A percentile compares a stretch with the other conserved stretches of the same genome.
Evolutionary conservation across 148 eudicot genomes (phyloP).

Genomic region (Fagopyrum homotropicum): DNA sequence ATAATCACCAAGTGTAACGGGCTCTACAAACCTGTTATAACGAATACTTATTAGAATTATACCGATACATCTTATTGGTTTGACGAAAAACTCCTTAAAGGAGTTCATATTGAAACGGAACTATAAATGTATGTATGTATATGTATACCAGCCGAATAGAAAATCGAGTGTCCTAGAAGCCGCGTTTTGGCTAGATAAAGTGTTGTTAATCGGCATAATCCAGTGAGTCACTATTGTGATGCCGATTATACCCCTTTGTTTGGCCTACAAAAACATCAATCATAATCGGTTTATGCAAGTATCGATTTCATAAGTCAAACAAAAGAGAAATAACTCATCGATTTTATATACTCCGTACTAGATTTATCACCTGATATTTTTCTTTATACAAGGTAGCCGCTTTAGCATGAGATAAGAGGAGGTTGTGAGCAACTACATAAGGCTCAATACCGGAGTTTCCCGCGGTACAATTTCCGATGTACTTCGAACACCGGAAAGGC

Average conservation of each 20-base stretch:
- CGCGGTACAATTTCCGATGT: constrained; percentile 8
- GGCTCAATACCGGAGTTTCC: constrained; percentile 14
- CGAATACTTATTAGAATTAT: too few relatives aligned
- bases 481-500: constrained; percentile 8
- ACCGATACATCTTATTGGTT: too few relatives aligned
- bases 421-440: constrained; percentile 12
- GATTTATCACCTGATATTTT: constrained; percentile 4
- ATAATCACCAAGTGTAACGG: constrained; percentile 18
- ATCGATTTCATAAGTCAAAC: background rate
- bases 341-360: background rate
- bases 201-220: constrained; percentile 9
- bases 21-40: constrained; percentile 20
- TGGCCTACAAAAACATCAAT: background rate
- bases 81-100: background rate
- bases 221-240: constrained; percentile 11
- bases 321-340: too few relatives aligned
- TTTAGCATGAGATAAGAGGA: constrained; percentile 9
- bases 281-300: too few relatives aligned
- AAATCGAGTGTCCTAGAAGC: constrained; percentile 10
- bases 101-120: background rate
- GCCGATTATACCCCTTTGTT: constrained; percentile 11
- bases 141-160: constrained; percentile 11
- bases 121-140: background rate
- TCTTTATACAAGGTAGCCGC: background rate
- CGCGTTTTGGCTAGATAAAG: background rate